A percentile compares a stretch with the other conserved stretches of the same genome.
phyloP scores from a whole-genome alignment of 1,284 basidiomycete species.

The Takashimella tepidaria region DNA sequence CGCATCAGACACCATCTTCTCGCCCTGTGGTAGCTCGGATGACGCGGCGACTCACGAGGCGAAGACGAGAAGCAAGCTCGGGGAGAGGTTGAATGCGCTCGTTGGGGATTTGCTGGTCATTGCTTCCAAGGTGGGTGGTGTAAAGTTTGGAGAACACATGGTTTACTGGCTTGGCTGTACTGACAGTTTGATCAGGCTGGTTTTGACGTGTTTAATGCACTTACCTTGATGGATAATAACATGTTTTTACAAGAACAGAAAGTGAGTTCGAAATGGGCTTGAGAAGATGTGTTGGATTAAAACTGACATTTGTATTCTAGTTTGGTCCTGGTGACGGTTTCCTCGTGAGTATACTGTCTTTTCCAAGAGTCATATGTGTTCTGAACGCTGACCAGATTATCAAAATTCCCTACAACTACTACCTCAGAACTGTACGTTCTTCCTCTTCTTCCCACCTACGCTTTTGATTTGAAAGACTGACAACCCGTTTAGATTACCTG shows the following conservation, averaged over 20 bases:
- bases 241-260: constrained; percentile 74
- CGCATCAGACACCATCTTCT: constrained; percentile 46
- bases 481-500: constrained; percentile 57
- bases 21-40: constrained; percentile 22
- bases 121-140: constrained; percentile 56
- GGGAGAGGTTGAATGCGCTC: constrained; percentile 65
- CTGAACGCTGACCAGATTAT: no score
- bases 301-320: constrained; percentile 48
- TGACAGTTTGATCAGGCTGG: constrained; percentile 57
- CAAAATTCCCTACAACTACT: no score
- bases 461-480: not conserved
- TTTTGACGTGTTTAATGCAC: constrained; percentile 94
- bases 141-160: not conserved
- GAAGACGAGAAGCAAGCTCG: constrained; percentile 60
- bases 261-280: constrained; percentile 52
- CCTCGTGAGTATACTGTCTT: constrained; percentile 54
- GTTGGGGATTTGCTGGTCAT: constrained; percentile 72
- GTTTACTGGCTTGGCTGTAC: no score
- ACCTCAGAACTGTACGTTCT: constrained; percentile 34
- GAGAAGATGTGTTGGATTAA: no score
- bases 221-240: constrained; percentile 92
- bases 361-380: no score
- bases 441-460: not conserved
- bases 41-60: constrained; percentile 45
- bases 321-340: constrained; percentile 87